Conservation (phyloP, 1,284 basidiomycete genomes). For the Austropuccinia psidii region DNA sequence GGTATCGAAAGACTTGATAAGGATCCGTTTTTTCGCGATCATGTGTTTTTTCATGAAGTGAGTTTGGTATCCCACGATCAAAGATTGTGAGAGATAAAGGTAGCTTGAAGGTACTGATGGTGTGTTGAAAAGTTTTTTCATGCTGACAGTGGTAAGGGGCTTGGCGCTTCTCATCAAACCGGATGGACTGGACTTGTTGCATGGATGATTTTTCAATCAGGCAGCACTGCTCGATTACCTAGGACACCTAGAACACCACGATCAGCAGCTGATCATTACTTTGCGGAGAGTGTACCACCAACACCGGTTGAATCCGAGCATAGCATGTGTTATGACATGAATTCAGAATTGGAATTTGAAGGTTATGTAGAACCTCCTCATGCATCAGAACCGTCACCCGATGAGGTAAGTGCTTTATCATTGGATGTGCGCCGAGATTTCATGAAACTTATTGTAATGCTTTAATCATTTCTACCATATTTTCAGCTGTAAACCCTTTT, state of each 20-base stretch:
- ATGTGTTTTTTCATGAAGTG: conserved; percentile 89
- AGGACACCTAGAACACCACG: conserved; percentile 62
- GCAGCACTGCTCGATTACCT: conserved; percentile 44
- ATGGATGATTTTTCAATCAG: conserved; percentile 40
- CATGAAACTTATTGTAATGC: no score
- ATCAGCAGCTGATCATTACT: conserved; percentile 81
- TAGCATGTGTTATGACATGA: conserved; percentile 3
- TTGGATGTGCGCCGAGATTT: no score
- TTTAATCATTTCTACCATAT: no score
- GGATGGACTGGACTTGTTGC: conserved; percentile 62
- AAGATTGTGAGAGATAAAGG: neutral
- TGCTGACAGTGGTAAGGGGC: conserved; percentile 77
- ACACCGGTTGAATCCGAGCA: conserved; percentile 33
- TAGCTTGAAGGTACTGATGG: neutral
- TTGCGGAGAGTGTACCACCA: conserved; percentile 56
- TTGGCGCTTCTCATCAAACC: conserved; percentile 95
- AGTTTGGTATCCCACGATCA: conserved; percentile 39
- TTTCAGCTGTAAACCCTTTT: no score
- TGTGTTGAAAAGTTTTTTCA: conserved; percentile 70
- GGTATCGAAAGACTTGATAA: conserved; percentile 76
- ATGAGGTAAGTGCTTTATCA: conserved; percentile 29
- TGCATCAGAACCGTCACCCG: conserved; percentile 30
- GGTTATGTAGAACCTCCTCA: neutral
- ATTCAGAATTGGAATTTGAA: neutral
- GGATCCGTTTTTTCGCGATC: conserved; percentile 94